Evolutionary conservation across 208 protist species (phyloP), one percentile per base, ranked within the genome.

Genomic region (Angomonas deanei): DNA sequence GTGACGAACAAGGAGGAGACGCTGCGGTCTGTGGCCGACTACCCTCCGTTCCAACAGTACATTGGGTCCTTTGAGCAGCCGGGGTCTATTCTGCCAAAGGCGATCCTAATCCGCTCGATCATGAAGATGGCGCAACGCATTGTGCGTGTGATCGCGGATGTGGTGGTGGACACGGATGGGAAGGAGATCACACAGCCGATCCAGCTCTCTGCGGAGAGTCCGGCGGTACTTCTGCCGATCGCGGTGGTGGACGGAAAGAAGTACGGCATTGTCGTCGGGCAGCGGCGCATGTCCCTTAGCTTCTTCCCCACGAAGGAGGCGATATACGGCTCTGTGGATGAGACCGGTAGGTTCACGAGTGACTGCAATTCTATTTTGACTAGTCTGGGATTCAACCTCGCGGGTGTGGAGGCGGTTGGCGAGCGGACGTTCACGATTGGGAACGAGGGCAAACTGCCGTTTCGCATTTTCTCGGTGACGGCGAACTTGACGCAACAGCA

Each of bases 101-200:
- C 82, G 11, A 74, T 92, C 17, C 62, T 80, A 19, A 57, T 92
- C 24, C 81, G 79, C 15, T 63, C 64, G 26, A 67, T 92, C 10
- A 59, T 64, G n/a, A 72, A 73, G 13, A 70, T 92, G 0, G 85
- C 85, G 6, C 76, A 88, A 10, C 81, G 85, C 55, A 66, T 88
- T 47, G 74, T 82, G 1, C 72, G 75, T 27, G 74, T 85, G 3
- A 61, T 78, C 47, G 71, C 79, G 30, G 85, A 92, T 47, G 74
- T 85, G 10, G 88, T 74, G 58, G 67, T 64, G 10, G 74, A 77
- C 53, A 17, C 42, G 21, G 57, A 56, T 28, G 66, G 66, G 27
- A 68, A 71, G 46, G 48, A 57, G 24, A n/a, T 74, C 19, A 49
- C 61, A 28, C 78, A 80, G 67, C 60, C 67, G 34, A 63, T 92